phyloP scores from a whole-genome alignment of 2,329 filamentous ascomycete genomes.

The Zymoseptoria brevis region DNA sequence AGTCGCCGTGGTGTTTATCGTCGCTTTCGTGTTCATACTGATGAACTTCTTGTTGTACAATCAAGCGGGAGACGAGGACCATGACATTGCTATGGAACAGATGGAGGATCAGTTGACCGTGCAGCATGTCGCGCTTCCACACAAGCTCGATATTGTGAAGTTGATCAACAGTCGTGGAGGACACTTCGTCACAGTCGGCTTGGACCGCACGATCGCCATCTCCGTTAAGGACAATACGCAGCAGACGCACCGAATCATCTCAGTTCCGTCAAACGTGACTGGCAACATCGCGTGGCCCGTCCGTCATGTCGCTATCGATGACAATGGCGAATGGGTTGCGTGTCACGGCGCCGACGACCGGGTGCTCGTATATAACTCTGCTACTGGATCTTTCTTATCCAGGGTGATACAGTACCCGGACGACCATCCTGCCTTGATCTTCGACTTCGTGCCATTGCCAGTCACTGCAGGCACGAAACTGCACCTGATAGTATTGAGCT shows the following conservation, averaged over 20 bases:
- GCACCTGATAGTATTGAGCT: slow-evolving; percentile 53
- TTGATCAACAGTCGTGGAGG: slow-evolving; percentile 56
- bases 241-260: slow-evolving; percentile 13
- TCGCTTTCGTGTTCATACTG: slow-evolving; percentile 59
- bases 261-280: slow-evolving; percentile 16
- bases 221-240: slow-evolving; percentile 16
- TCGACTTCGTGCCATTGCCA: slow-evolving; percentile 51
- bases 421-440: slow-evolving; percentile 52
- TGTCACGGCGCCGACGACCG: slow-evolving; percentile 52
- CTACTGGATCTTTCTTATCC: slow-evolving; percentile 49
- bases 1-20: slow-evolving; percentile 53
- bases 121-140: slow-evolving; percentile 53
- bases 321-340: slow-evolving; percentile 57
- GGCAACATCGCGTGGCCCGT: slow-evolving; percentile 25
- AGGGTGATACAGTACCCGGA: slow-evolving; percentile 48
- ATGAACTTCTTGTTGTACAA: slow-evolving; percentile 70
- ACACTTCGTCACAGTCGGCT: slow-evolving; percentile 58
- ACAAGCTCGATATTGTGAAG: slow-evolving; percentile 61
- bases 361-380: slow-evolving; percentile 57
- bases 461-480: slow-evolving; percentile 24
- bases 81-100: slow-evolving; percentile 39
- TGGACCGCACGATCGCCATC: slow-evolving; percentile 56
- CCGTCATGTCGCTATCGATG: slow-evolving; percentile 56
- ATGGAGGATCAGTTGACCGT: slow-evolving; percentile 50
- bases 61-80: slow-evolving; percentile 40